Conservation (phyloP, 208 protist species). For the Wallacemonas sp. region DNA sequence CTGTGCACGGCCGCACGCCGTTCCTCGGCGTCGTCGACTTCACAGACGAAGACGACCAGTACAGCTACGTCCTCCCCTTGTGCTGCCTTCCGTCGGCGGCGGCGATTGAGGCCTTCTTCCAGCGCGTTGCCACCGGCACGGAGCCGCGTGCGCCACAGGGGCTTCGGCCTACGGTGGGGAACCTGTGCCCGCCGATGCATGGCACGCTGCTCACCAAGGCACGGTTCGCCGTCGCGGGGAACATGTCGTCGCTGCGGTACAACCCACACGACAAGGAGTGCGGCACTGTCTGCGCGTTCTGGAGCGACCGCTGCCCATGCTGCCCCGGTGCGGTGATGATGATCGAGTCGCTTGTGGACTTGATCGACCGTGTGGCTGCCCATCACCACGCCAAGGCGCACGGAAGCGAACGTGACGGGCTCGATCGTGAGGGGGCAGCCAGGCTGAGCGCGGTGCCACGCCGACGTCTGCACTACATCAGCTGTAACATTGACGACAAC, state of each 20-base stretch:
- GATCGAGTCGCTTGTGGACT: conserved; percentile 36
- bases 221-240: conserved; percentile 31
- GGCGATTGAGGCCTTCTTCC: conserved; percentile 21
- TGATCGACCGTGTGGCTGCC: conserved; percentile 23
- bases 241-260: conserved; percentile 19
- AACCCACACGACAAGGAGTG: conserved; percentile 2
- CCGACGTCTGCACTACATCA: conserved; percentile 34
- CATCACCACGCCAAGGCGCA: conserved; percentile 9
- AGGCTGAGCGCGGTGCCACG: neutral
- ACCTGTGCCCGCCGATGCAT: conserved; percentile 29
- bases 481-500: conserved; percentile 72
- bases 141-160: conserved; percentile 41
- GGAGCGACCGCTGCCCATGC: conserved; percentile 60
- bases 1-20: conserved; percentile 28
- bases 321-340: conserved; percentile 53
- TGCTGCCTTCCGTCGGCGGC: neutral
- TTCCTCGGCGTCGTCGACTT: conserved; percentile 36
- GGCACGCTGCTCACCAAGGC: conserved; percentile 29
- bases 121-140: conserved; percentile 17
- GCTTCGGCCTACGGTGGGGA: conserved; percentile 16
- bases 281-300: conserved; percentile 46
- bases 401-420: neutral
- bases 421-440: conserved; percentile 7
- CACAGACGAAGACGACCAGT: conserved; percentile 31
- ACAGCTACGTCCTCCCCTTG: conserved; percentile 21